Evolutionary conservation across 495 filamentous ascomycete species (phyloP).

Genomic region (Penicillium pulvis): DNA sequence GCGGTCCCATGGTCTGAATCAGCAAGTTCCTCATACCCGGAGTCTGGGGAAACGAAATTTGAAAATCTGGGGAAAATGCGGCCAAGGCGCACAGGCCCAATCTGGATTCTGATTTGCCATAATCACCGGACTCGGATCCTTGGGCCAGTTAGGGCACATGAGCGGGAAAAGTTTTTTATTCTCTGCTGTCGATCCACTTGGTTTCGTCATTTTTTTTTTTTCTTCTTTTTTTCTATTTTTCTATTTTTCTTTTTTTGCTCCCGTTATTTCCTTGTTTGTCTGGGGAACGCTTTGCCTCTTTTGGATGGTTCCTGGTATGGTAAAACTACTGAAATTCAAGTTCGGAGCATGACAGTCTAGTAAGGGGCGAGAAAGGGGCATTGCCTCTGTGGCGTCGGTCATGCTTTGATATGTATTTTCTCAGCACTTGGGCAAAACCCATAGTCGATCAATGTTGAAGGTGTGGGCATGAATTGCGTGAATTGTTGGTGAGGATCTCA

Average conservation of each 20-base stretch:
- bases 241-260: slow-evolving; percentile 4
- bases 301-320: background rate
- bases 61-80: slow-evolving; percentile 32
- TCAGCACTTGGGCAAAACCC: slow-evolving; percentile 2
- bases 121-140: slow-evolving; percentile 23
- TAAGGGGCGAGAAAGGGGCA: slow-evolving; percentile 3
- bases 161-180: slow-evolving; percentile 18
- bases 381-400: background rate
- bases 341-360: background rate
- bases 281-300: slow-evolving; percentile 12
- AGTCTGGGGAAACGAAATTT: slow-evolving; percentile 25
- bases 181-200: slow-evolving; percentile 1
- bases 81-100: slow-evolving; percentile 2
- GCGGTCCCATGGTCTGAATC: background rate
- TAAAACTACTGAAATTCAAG: background rate
- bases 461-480: slow-evolving; percentile 17
- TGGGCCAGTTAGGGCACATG: slow-evolving; percentile 25
- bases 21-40: background rate
- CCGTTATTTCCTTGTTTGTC: slow-evolving; percentile 2
- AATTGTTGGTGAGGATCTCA: slow-evolving; percentile 27
- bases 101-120: slow-evolving; percentile 17
- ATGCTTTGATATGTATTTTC: slow-evolving; percentile 6
- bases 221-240: slow-evolving; percentile 3
- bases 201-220: slow-evolving; percentile 8
- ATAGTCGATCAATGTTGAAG: background rate